Base-by-base conservation (phyloP, 129 eudicot species). In the Centella asiatica region DNA sequence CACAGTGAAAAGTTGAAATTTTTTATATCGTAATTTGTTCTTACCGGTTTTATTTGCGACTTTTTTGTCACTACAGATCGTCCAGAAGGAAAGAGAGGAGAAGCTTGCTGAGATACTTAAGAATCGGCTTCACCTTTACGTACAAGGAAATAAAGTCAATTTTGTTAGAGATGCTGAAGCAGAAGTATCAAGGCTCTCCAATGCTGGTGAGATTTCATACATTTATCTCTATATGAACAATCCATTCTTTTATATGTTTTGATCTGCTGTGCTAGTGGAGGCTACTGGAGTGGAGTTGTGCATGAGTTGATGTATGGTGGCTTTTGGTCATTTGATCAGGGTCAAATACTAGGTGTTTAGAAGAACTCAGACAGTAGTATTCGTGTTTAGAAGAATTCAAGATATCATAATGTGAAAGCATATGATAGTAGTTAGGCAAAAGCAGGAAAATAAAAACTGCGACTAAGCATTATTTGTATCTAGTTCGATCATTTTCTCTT, bases 31-130 rank as follows among this genome's bases (percentile, higher is more conserved):
- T 11, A 22, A 22, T 24, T 20, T 5, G 12, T 60, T 11, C 26
- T 24, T 13, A 52, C 15, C 50, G 13, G 20, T 61, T 44, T 23
- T 39, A 17, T 27, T 14, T 62, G 33, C 57, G 29, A 64, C 24
- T 32, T 66, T 51, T 37, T 60, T 74, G 26, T 52, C 23, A 55
- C 58, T 49, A 36, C 73, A 93, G 99, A 73, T 69, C 70, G 86
- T 87, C 75, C 99, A 93, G 66, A 87, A 67, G 72, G 99, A 92
- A 56, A 87, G 99, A 69, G 96, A 87, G 82, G 96, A 92, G 48
- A 92, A 85, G 69, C 81, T 92, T 47, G 77, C 79, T 34, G 66
- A 69, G 57, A 79, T 65, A 61, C 83, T 92, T 13, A 87, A 78
- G 79, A 78, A 82, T 68, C 81, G 90, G 29, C 85, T 92, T 14